A percentile compares a stretch with the other conserved stretches of the same genome.
phyloP scores from a whole-genome alignment of 1,284 basidiomycete genomes.

The Phylloboletellus chloephorus region DNA sequence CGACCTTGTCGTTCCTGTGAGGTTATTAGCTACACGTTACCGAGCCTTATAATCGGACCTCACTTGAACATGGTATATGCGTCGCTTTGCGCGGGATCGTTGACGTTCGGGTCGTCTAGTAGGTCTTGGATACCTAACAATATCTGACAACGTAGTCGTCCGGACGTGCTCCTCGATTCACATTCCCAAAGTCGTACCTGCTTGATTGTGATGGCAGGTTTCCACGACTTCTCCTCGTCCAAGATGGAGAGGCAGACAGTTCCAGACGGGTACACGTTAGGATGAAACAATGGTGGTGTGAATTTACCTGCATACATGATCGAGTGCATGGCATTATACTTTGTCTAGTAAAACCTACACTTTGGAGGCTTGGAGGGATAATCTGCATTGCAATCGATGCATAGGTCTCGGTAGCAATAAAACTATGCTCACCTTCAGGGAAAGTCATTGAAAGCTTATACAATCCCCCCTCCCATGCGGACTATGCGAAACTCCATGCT shows the following conservation, averaged over 20 bases:
- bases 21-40: constrained; percentile 7
- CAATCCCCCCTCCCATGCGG: constrained; percentile 92
- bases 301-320: constrained; percentile 76
- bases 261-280: constrained; percentile 98
- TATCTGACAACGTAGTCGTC: constrained; percentile 52
- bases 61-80: constrained; percentile 98
- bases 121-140: constrained; percentile 93
- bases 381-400: constrained; percentile 44
- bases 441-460: constrained; percentile 94
- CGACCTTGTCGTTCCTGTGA: constrained; percentile 78
- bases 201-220: constrained; percentile 98
- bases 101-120: constrained; percentile 90
- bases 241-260: constrained; percentile 98
- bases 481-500: constrained; percentile 47
- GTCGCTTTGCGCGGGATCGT: constrained; percentile 94
- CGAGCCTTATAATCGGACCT: constrained; percentile 28
- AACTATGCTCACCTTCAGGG: constrained; percentile 69
- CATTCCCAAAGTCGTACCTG: constrained; percentile 54
- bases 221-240: constrained; percentile 99
- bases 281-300: constrained; percentile 92
- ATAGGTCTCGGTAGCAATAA: neutral
- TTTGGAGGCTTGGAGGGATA: constrained; percentile 96
- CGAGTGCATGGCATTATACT: constrained; percentile 2
- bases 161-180: constrained; percentile 1
- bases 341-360: constrained; percentile 47